Evolutionary conservation across 2,329 filamentous ascomycete genomes (phyloP).

Genomic region (Colletotrichum sp.): DNA sequence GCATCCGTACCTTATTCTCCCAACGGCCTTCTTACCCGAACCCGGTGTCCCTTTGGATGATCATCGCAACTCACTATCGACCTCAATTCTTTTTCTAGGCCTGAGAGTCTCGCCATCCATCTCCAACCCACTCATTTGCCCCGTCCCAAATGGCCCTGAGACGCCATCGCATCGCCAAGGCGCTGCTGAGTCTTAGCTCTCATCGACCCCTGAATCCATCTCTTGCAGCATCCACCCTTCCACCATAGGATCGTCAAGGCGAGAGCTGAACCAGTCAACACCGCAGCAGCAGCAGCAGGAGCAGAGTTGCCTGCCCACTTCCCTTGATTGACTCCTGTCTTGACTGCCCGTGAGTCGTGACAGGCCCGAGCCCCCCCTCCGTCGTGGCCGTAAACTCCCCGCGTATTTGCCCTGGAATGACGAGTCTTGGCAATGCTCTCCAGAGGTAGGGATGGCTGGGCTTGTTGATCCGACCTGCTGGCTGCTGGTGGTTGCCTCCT

Average conservation of each 20-base stretch:
- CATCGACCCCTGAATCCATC: constrained; percentile 2
- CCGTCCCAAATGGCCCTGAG: not conserved
- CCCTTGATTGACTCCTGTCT: not conserved
- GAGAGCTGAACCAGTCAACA: not conserved
- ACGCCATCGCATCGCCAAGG: constrained; percentile 19
- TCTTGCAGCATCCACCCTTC: not conserved
- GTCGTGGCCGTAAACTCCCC: not conserved
- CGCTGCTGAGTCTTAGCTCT: constrained; percentile 15
- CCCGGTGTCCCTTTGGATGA: not conserved
- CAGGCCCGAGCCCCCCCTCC: not conserved
- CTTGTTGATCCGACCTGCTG: not conserved
- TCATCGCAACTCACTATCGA: not conserved
- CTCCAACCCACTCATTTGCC: not conserved
- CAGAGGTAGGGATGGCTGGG: constrained; percentile 12
- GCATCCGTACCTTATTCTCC: not conserved
- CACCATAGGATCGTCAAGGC: not conserved
- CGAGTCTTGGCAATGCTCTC: constrained; percentile 4
- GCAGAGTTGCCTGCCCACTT: not conserved
- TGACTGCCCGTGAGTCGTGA: not conserved
- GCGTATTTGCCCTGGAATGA: constrained; percentile 1
- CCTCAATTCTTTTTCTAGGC: not conserved
- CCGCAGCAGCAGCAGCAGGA: not conserved
- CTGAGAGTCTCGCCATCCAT: not conserved
- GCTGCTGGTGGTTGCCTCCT: not conserved
- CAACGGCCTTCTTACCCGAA: not conserved